A percentile compares a stretch with the other conserved stretches of the same genome.
Conservation (phyloP, 179 eudicot genomes). For the Spinacia oleracea region DNA sequence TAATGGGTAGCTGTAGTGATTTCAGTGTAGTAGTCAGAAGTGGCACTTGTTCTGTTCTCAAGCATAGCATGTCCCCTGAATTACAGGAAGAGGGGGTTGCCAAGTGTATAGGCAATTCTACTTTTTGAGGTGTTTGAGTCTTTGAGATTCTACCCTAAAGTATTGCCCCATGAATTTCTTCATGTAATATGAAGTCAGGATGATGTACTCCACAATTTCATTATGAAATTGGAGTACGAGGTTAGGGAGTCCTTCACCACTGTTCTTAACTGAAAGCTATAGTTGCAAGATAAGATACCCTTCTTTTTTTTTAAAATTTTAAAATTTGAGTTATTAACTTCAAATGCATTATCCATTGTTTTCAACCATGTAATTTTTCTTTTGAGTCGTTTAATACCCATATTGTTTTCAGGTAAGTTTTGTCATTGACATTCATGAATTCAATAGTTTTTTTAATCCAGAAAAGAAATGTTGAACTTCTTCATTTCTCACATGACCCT, state of each 20-base stretch:
- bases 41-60: not conserved
- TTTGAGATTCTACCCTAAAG: not conserved
- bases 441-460: not conserved
- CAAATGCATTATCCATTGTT: too few species aligned
- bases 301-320: not conserved
- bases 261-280: not conserved
- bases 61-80: not conserved
- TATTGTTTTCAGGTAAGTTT: too few species aligned
- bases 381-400: too few species aligned
- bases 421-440: not conserved
- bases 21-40: not conserved
- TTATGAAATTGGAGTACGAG: not conserved
- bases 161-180: not conserved
- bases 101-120: not conserved
- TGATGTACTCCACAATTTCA: not conserved
- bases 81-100: not conserved
- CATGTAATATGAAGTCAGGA: not conserved
- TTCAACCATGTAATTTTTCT: too few species aligned
- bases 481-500: not conserved
- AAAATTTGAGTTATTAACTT: too few species aligned
- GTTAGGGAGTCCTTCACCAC: not conserved
- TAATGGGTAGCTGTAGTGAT: not conserved
- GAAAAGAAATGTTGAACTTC: not conserved
- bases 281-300: not conserved
- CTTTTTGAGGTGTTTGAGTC: too few species aligned